These are phyloP conservation scores for Zygoascus sp. DNA, from an alignment of 1,139 yeast genomes.

Conservation along the genomic window DNA sequence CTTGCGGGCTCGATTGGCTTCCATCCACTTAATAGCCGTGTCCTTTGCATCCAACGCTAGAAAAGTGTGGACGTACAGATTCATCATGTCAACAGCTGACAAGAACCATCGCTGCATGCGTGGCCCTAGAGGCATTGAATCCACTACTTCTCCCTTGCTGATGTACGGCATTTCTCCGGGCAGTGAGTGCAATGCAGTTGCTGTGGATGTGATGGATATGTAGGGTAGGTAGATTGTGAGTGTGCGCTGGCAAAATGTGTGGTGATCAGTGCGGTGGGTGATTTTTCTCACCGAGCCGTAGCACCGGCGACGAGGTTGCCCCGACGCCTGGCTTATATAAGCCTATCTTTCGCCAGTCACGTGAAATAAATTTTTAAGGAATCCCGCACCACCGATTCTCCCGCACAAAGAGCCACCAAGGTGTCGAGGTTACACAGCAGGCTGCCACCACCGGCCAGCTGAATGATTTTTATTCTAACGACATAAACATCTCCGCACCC, in stretches of 20 bases:
- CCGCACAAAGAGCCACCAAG: too few species aligned
- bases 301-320: too few species aligned
- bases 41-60: conserved; percentile 17
- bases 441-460: background rate
- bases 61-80: conserved; percentile 15
- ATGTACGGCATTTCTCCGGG: conserved; percentile 11
- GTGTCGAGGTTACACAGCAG: background rate
- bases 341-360: background rate
- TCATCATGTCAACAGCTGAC: conserved; percentile 11
- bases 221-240: too few species aligned
- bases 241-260: too few species aligned
- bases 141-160: conserved; percentile 15
- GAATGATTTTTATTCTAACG: background rate
- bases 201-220: too few species aligned
- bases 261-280: too few species aligned
- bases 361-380: background rate
- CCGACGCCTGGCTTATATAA: too few species aligned
- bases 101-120: conserved; percentile 6
- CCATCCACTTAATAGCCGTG: conserved; percentile 12
- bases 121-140: conserved; percentile 10
- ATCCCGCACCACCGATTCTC: too few species aligned
- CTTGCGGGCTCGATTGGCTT: conserved; percentile 5
- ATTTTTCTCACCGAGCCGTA: too few species aligned
- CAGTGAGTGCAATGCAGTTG: too few species aligned
- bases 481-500: background rate